Conservation (phyloP, 2,329 filamentous ascomycete species). For the Alternaria triticimaculans region DNA sequence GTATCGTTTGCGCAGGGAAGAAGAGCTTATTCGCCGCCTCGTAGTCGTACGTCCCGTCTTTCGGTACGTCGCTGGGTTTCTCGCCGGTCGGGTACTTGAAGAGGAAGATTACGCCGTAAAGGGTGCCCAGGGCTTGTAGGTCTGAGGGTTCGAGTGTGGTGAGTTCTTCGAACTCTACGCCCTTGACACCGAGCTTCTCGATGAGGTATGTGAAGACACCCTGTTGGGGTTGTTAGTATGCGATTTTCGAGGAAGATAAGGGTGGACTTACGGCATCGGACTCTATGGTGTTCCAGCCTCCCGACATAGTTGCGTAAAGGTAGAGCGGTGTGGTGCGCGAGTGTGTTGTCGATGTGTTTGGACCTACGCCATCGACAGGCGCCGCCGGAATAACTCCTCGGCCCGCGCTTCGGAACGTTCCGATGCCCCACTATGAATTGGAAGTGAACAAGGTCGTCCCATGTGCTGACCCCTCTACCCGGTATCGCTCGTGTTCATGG, state of each 20-base stretch:
- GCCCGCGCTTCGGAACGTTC: slow-evolving; percentile 27
- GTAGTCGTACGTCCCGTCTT: slow-evolving; percentile 83
- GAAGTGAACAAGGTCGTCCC: neutral
- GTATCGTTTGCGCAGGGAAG: slow-evolving; percentile 96
- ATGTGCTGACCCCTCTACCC: neutral
- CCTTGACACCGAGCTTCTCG: slow-evolving; percentile 87
- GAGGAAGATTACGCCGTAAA: slow-evolving; percentile 98
- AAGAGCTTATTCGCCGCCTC: slow-evolving; percentile 79
- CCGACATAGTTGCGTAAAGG: slow-evolving; percentile 20
- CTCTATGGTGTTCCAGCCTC: slow-evolving; percentile 31
- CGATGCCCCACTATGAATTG: slow-evolving; percentile 7
- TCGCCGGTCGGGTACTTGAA: slow-evolving; percentile 90
- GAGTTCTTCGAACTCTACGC: slow-evolving; percentile 97
- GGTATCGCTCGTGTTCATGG: neutral
- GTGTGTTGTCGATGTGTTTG: slow-evolving; percentile 14
- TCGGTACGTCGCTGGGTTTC: slow-evolving; percentile 69
- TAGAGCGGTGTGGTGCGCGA: neutral
- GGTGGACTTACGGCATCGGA: slow-evolving; percentile 74
- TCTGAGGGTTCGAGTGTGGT: slow-evolving; percentile 82
- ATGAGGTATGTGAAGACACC: slow-evolving; percentile 98
- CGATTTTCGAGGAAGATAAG: too few relatives aligned
- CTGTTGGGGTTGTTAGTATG: slow-evolving; percentile 51
- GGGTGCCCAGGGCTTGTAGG: slow-evolving; percentile 65
- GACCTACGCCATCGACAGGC: slow-evolving; percentile 22
- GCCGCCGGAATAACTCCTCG: slow-evolving; percentile 21